Conservation (phyloP, 805 yeast genomes). For the Saturnispora zaruensis region DNA sequence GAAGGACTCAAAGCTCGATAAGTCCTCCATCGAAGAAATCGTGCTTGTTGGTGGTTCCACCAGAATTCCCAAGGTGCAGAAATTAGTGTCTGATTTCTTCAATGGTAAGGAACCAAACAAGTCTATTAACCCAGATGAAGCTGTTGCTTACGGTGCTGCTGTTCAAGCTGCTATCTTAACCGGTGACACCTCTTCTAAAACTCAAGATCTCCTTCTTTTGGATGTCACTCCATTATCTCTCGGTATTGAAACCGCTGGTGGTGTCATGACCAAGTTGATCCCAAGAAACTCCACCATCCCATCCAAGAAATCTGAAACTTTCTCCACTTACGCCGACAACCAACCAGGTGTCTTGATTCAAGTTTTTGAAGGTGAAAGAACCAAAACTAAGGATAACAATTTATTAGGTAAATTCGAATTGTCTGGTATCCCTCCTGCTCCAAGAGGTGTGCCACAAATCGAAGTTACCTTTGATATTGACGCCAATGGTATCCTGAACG, state of each 20-base stretch:
- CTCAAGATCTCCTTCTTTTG: slow-evolving; percentile 85
- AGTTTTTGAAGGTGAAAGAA: slow-evolving; percentile 98
- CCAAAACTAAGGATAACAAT: slow-evolving; percentile 92
- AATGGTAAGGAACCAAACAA: slow-evolving; percentile 95
- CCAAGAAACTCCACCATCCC: slow-evolving; percentile 98
- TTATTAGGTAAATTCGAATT: slow-evolving; percentile 94
- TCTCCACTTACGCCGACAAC: slow-evolving; percentile 96
- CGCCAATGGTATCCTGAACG: slow-evolving; percentile 96
- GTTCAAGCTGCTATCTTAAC: slow-evolving; percentile 96
- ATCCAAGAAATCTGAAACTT: slow-evolving; percentile 93
- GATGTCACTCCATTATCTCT: slow-evolving; percentile 96
- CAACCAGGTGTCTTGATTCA: slow-evolving; percentile 98
- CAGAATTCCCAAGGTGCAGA: slow-evolving; percentile 95
- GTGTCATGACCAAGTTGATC: slow-evolving; percentile 96
- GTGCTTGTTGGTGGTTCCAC: slow-evolving; percentile 98
- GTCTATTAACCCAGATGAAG: slow-evolving; percentile 97
- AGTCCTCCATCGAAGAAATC: slow-evolving; percentile 83
- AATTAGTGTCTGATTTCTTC: slow-evolving; percentile 90
- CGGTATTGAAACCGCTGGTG: slow-evolving; percentile 99
- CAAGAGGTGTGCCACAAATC: slow-evolving; percentile 97
- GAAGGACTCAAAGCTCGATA: slow-evolving; percentile 83
- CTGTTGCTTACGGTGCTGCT: slow-evolving; percentile 99
- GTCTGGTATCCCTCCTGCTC: slow-evolving; percentile 96
- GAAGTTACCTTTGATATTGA: slow-evolving; percentile 96
- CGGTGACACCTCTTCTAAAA: slow-evolving; percentile 90